Base-by-base conservation (phyloP, 1,139 yeast species). In the Geotrichum phurueaensis region DNA sequence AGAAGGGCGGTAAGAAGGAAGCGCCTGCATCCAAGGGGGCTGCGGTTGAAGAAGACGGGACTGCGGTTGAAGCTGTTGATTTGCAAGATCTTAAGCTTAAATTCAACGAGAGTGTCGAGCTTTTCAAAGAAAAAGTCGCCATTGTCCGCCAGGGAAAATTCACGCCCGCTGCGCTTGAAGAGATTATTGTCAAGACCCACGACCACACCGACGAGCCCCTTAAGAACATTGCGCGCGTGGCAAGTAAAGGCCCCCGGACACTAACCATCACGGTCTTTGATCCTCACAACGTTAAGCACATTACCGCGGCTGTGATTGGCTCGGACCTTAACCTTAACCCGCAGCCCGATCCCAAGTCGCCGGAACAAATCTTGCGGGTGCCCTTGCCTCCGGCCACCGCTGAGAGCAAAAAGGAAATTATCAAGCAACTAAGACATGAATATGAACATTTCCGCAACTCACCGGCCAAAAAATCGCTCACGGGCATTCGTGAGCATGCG, bases 191-290 rank as follows among this genome's bases (percentile, higher is more conserved):
- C 12, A 49, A 53, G 5, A 75, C 77, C n/a, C 71, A 81, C n/a
- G 78, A 78, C 27, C 81, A 81, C 56, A 78, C 79, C 48, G 75
- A 76, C 60, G n/a, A 70, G 73, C 6, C 79, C 78, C 7, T 87
- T 86, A 69, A 80, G 82, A 4, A 84, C 9, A 74, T 91, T 39
- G 97, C 97, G 0, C 88, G 89, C 64, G 85, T 96, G 7, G 80
- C 89, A 0, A 69, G 85, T 58, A 87, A 89, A 68, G 94, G 94
- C 12, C 81, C 83, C 58, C 61, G 89, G 68, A 79, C 84, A 62
- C 78, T 88, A 57, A 76, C 84, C 54, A 81, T 92, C 36, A 90
- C 96, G 0, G 94, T 91, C 1, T 92, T 86, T 72, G 97, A 91
- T 68, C 95, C 96, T 12, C 78, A 78, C 57, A 81, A 89, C 66